Evolutionary conservation across 2,329 filamentous ascomycete genomes (phyloP).

Genomic region (Pyricularia pennisetigena): DNA sequence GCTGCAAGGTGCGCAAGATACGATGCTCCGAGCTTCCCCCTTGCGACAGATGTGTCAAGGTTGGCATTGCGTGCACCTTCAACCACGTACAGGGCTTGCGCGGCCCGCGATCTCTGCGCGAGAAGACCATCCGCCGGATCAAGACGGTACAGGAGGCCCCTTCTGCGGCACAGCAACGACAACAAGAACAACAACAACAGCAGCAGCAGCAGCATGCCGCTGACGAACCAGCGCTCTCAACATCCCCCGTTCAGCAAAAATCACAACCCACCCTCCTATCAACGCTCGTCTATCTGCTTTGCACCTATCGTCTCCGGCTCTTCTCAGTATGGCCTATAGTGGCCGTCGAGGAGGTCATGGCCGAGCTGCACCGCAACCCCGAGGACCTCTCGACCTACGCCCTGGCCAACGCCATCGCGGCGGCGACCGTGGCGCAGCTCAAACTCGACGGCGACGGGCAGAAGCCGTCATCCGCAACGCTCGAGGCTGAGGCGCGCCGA

Average conservation of each 20-base stretch:
- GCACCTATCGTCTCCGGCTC: slow-evolving; percentile 36
- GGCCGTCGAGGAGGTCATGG: slow-evolving; percentile 30
- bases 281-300: slow-evolving; percentile 22
- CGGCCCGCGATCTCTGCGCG: slow-evolving; percentile 33
- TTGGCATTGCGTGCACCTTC: slow-evolving; percentile 40
- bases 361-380: slow-evolving; percentile 21
- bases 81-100: slow-evolving; percentile 30
- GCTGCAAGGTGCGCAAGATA: slow-evolving; percentile 42
- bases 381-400: slow-evolving; percentile 24
- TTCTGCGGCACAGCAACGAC: background rate
- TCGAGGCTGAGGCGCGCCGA: slow-evolving; percentile 25
- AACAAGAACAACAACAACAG: background rate
- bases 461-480: slow-evolving; percentile 18
- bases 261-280: background rate
- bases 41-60: slow-evolving; percentile 32
- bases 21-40: slow-evolving; percentile 36
- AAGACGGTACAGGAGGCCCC: background rate
- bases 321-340: slow-evolving; percentile 44
- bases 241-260: background rate
- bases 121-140: slow-evolving; percentile 33
- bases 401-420: slow-evolving; percentile 33
- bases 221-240: background rate
- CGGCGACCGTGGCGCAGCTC: slow-evolving; percentile 38
- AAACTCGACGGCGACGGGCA: slow-evolving; percentile 25
- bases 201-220: background rate